Evolutionary conservation across 768 basidiomycete species (phyloP).

Genomic region (Suillus cothurnatus): DNA sequence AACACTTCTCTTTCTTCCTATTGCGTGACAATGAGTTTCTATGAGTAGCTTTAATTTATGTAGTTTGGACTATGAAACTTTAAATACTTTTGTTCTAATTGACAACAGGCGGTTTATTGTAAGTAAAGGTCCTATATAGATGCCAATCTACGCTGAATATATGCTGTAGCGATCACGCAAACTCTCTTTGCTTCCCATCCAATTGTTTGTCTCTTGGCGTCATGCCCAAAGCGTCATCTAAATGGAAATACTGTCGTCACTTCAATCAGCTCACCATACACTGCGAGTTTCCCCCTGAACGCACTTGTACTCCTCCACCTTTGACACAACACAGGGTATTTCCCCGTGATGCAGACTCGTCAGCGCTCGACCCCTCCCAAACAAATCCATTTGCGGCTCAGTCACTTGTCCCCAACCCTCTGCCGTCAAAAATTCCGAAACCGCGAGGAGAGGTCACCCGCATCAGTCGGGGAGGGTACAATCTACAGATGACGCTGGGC

Average conservation of each 20-base stretch:
- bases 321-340: slow-evolving; percentile 11
- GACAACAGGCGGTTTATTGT: too few species aligned
- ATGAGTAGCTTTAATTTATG: too few species aligned
- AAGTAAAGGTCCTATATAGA: too few species aligned
- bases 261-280: slow-evolving; percentile 12
- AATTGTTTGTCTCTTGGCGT: neutral
- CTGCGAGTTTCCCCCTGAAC: slow-evolving; percentile 9
- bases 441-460: slow-evolving; percentile 8
- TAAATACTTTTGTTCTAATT: too few species aligned
- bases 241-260: slow-evolving; percentile 8
- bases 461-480: slow-evolving; percentile 6
- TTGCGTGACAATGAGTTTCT: too few species aligned
- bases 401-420: neutral
- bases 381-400: neutral
- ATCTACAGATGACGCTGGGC: slow-evolving; percentile 4
- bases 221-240: slow-evolving; percentile 5
- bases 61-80: too few species aligned
- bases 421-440: slow-evolving; percentile 4
- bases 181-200: too few species aligned
- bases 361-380: neutral
- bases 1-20: too few species aligned
- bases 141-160: too few species aligned
- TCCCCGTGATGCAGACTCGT: neutral
- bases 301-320: neutral
- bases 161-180: too few species aligned